Conservation (phyloP, 345 rosid species). For the Geranium brycei region DNA sequence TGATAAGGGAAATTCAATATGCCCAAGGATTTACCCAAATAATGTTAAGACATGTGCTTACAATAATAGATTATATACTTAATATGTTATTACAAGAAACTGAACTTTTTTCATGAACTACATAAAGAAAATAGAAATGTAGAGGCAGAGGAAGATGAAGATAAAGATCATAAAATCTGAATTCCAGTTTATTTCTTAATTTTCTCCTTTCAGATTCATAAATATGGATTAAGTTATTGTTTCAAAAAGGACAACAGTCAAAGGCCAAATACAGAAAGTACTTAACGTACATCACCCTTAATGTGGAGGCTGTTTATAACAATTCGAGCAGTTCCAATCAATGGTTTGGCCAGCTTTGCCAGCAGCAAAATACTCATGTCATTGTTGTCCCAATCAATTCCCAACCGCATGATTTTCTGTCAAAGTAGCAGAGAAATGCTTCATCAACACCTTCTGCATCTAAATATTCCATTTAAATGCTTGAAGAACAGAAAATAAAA, state of each 20-base stretch:
- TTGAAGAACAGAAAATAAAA: constrained; percentile 2
- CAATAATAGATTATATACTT: no score
- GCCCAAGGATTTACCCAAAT: no score
- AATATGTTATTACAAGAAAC: no score
- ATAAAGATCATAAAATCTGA: no score
- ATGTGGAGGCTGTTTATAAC: constrained; percentile 82
- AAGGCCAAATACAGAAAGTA: neutral
- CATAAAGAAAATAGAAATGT: neutral
- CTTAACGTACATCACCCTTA: constrained; percentile 78
- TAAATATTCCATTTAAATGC: neutral
- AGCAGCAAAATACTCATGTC: constrained; percentile 77
- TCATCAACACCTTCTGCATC: neutral
- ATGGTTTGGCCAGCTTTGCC: constrained; percentile 78
- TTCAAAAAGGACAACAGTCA: neutral
- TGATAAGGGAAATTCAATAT: neutral
- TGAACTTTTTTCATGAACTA: neutral
- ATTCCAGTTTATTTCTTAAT: no score
- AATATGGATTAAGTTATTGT: neutral
- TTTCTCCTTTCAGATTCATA: no score
- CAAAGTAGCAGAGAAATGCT: constrained; percentile 9
- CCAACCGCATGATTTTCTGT: constrained; percentile 66
- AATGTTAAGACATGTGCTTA: no score
- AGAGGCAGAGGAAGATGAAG: no score
- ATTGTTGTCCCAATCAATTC: constrained; percentile 74
- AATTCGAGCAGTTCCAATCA: constrained; percentile 75